A percentile compares a stretch with the other conserved stretches of the same genome.
Conservation (phyloP, 176 grass and related monocot genomes). For the Oropetium thomaeum region DNA sequence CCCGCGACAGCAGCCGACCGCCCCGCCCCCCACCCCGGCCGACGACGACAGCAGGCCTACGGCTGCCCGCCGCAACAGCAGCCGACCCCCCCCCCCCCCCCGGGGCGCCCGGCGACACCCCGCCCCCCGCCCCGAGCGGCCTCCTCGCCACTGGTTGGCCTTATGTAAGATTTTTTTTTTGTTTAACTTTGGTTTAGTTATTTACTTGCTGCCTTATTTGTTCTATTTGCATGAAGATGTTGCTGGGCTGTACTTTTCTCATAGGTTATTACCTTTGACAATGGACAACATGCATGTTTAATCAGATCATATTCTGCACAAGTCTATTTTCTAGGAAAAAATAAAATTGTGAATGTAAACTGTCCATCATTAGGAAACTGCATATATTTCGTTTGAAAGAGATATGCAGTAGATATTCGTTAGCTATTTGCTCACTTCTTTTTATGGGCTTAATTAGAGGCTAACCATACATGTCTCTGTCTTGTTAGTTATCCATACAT, state of each 20-base stretch:
- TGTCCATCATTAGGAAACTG: slow-evolving; percentile 35
- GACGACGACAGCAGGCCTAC: too few relatives aligned
- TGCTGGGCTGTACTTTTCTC: background rate
- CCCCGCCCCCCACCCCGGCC: too few relatives aligned
- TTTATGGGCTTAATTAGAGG: background rate
- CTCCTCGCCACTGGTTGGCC: too few relatives aligned
- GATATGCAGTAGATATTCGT: slow-evolving; percentile 15
- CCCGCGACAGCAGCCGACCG: too few relatives aligned
- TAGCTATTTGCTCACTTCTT: slow-evolving; percentile 28
- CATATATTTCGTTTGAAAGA: slow-evolving; percentile 29
- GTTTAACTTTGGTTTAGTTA: background rate
- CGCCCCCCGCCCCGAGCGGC: too few relatives aligned
- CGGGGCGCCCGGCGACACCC: too few relatives aligned
- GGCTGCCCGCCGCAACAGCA: too few relatives aligned
- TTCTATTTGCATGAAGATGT: background rate
- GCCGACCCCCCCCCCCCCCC: too few relatives aligned
- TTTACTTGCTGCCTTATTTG: slow-evolving; percentile 11
- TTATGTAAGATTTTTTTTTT: slow-evolving; percentile 9
- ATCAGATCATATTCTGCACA: slow-evolving; percentile 1
- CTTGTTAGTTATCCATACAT: slow-evolving; percentile 28
- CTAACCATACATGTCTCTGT: slow-evolving; percentile 44
- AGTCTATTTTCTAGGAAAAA: slow-evolving; percentile 3
- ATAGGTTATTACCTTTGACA: background rate
- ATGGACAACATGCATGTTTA: background rate
- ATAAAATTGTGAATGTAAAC: slow-evolving; percentile 1